A percentile compares a stretch with the other conserved stretches of the same genome.
Evolutionary conservation across 1,284 basidiomycete species (phyloP).

Genomic region (Vanrija sp.): DNA sequence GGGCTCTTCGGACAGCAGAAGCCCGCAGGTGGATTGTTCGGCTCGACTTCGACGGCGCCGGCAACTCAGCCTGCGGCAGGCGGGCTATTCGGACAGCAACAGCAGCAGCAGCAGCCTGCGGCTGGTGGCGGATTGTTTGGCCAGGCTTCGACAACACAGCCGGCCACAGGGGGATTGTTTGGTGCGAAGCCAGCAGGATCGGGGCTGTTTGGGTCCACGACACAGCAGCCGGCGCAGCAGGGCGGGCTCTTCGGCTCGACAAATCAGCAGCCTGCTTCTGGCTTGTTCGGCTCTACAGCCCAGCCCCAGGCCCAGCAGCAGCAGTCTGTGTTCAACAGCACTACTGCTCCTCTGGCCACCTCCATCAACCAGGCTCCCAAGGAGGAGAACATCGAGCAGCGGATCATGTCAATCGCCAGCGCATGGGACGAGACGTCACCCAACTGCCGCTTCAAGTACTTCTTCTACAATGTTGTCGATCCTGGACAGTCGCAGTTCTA

Average conservation of each 20-base stretch:
- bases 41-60: conserved; percentile 30
- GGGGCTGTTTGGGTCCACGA: background rate
- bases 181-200: conserved; percentile 6
- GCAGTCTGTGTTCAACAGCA: background rate
- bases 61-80: background rate
- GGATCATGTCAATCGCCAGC: conserved; percentile 63
- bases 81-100: conserved; percentile 11
- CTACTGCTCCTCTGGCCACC: too few species aligned
- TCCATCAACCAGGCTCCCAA: conserved; percentile 16
- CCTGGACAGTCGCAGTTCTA: conserved; percentile 66
- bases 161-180: conserved; percentile 3
- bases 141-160: conserved; percentile 3
- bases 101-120: conserved; percentile 4
- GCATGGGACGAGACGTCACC: conserved; percentile 70
- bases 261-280: conserved; percentile 16
- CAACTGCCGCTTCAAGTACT: conserved; percentile 76
- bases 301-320: conserved; percentile 45
- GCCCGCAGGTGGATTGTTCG: conserved; percentile 41
- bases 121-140: conserved; percentile 8
- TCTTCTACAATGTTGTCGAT: conserved; percentile 84
- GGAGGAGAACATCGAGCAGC: conserved; percentile 55
- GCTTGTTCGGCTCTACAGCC: conserved; percentile 52
- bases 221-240: conserved; percentile 20
- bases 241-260: conserved; percentile 47
- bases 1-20: conserved; percentile 5